Evolutionary conservation across 768 basidiomycete genomes (phyloP).

Genomic region (Tulasnella sp.): DNA sequence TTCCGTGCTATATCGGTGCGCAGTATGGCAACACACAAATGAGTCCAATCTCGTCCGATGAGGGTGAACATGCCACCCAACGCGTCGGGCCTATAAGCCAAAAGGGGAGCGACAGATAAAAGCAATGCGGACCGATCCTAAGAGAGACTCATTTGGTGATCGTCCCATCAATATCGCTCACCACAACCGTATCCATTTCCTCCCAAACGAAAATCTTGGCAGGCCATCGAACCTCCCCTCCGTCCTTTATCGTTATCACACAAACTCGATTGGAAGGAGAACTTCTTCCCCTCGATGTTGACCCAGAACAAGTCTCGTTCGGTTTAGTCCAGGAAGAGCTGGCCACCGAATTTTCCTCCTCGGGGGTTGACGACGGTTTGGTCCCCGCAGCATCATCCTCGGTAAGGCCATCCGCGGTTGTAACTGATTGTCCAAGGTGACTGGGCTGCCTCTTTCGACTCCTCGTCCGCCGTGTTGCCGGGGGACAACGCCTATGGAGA

Average conservation of each 20-base stretch:
- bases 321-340: conserved; percentile 54
- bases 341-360: too few relatives aligned
- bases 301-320: conserved; percentile 35
- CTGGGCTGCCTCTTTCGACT: too few relatives aligned
- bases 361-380: too few relatives aligned
- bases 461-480: too few relatives aligned
- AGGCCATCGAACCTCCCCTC: too few relatives aligned
- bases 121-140: not conserved
- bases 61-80: conserved; percentile 95
- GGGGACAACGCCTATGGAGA: too few relatives aligned
- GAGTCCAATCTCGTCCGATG: conserved; percentile 98
- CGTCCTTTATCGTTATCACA: not conserved
- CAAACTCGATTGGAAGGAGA: too few relatives aligned
- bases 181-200: conserved; percentile 76
- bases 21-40: conserved; percentile 91
- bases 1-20: conserved; percentile 94
- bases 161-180: conserved; percentile 98
- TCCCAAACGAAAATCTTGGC: conserved; percentile 96
- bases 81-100: conserved; percentile 91
- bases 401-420: too few relatives aligned
- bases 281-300: too few relatives aligned
- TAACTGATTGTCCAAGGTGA: too few relatives aligned
- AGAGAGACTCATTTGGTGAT: conserved; percentile 95
- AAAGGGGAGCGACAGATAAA: too few relatives aligned
- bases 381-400: too few relatives aligned